Base-by-base conservation (phyloP, 441 rosid genomes). In the Hura crepitans region DNA sequence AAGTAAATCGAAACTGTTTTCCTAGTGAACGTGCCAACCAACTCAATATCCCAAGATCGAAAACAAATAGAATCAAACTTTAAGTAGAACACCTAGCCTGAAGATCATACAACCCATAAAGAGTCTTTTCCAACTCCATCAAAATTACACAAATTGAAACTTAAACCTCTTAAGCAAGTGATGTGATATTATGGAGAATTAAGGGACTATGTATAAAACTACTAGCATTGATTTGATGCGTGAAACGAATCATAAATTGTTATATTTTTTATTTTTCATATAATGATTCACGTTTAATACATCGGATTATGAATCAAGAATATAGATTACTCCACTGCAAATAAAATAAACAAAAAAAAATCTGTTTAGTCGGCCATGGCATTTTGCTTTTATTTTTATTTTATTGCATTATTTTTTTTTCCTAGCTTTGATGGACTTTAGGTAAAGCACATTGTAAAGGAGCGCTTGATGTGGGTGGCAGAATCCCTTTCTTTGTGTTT, bases 51-150 rank as follows among this genome's bases (percentile, higher is more conserved):
- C 3, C 62, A n/a, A n/a, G n/a, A n/a, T n/a, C n/a, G n/a, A n/a
- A n/a, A 28, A 6, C 11, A 45, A 43, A 2, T 13, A 28, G 49
- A 30, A 15, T 9, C 17, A 42, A 27, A 35, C 33, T 56, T 68
- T 20, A 35, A 10, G 6, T 11, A 7, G 14, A 35, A 4, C 71
- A 67, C 57, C 57, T 2, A 50, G 50, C 42, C 47, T 33, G 6
- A 54, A 71, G 62, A 20, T 50, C 43, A 39, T 27, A 45, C 74
- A 63, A 62, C 63, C 55, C 37, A 45, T 23, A 22, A 53, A 15
- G 46, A 22, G 33, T 31, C 45, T 47, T 68, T 68, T 56, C 25
- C 63, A 68, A 43, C 63, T 68, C 55, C 39, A 35, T 7, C 47
- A 10, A 22, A 62, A 42, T 0, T 1, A 5, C 65, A 35, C 5